Base-by-base conservation (phyloP, 345 rosid genomes). In the Isatis tinctoria region DNA sequence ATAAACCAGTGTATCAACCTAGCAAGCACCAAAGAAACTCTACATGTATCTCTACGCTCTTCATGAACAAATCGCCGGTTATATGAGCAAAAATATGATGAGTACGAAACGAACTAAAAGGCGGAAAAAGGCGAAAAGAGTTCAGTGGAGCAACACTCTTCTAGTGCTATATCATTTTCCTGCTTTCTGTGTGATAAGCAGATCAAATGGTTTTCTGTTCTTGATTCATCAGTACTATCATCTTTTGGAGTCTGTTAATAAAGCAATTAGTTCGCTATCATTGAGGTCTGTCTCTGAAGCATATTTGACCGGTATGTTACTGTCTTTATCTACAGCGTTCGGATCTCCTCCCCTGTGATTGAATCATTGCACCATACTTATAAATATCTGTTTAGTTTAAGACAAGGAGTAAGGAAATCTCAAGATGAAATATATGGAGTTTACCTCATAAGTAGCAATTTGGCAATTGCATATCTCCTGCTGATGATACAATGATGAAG, bases 301-400 rank as follows among this genome's bases (percentile, higher is more conserved):
- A 45, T 84, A 81, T 51, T 78, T 78, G 20, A 85, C 71, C 11
- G 92, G 83, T 39, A 78, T 83, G 28, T 79, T 78, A 56, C 82
- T 83, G 4, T 72, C 79, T 52, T 40, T 69, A 49, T 89, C 88
- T 13, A 64, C 82, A 47, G 82, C 83, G 30, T 77, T 83, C 37
- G 87, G 85, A 79, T 89, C 83, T 40, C 89, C 89, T 78, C 92
- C 92, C 84, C 90, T 89, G 87, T 74, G 70, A 65, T 76, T 51
- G 52, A 37, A 67, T 73, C 58, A 65, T 56, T 37, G 6, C 43
- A 56, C 66, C 44, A 56, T n/a, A 28, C 17, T 59, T 26, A 13
- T 10, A 11, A 39, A 60, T n/a, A 10, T 4, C 1, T 48, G 41
- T 40, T 12, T n/a, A 26, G 4, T 24, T 40, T n/a, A 30, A 20